A percentile compares a stretch with the other conserved stretches of the same genome.
phyloP scores from a whole-genome alignment of 139 green algal species.

The Axilococcus clingmanii region DNA sequence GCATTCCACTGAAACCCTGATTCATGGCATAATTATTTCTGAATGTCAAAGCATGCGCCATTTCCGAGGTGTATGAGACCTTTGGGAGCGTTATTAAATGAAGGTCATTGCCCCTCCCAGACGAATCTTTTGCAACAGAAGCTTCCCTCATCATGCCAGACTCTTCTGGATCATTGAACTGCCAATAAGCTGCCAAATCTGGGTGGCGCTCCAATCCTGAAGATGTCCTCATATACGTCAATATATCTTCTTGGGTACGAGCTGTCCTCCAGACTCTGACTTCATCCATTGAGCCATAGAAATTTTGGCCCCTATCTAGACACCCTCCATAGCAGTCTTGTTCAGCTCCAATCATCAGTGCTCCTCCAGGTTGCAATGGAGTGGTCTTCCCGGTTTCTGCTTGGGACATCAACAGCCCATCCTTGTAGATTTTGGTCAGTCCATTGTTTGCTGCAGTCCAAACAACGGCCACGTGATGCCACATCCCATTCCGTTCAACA shows the following conservation, averaged over 20 bases:
- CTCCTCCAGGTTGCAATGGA: constrained; percentile 47
- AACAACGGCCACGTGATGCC: constrained; percentile 79
- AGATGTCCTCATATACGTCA: constrained; percentile 49
- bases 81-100: constrained; percentile 40
- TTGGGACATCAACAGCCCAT: constrained; percentile 52
- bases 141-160: constrained; percentile 26
- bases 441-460: constrained; percentile 55
- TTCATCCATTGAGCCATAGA: constrained; percentile 76
- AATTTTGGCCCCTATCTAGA: constrained; percentile 64
- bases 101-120: constrained; percentile 62
- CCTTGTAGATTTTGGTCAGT: constrained; percentile 67
- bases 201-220: constrained; percentile 32
- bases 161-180: constrained; percentile 69
- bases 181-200: constrained; percentile 74
- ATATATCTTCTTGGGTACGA: constrained; percentile 64
- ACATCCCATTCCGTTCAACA: constrained; percentile 48
- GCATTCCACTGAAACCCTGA: constrained; percentile 40
- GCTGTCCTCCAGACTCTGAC: constrained; percentile 60
- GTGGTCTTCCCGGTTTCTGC: constrained; percentile 42
- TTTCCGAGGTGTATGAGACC: constrained; percentile 2
- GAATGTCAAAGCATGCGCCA: constrained; percentile 39
- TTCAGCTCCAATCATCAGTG: constrained; percentile 76
- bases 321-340: constrained; percentile 86
- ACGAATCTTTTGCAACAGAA: constrained; percentile 46
- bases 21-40: constrained; percentile 76